A percentile compares a stretch with the other conserved stretches of the same genome.
Conservation (phyloP, 208 protist genomes). For the Trypanosoma caninum region DNA sequence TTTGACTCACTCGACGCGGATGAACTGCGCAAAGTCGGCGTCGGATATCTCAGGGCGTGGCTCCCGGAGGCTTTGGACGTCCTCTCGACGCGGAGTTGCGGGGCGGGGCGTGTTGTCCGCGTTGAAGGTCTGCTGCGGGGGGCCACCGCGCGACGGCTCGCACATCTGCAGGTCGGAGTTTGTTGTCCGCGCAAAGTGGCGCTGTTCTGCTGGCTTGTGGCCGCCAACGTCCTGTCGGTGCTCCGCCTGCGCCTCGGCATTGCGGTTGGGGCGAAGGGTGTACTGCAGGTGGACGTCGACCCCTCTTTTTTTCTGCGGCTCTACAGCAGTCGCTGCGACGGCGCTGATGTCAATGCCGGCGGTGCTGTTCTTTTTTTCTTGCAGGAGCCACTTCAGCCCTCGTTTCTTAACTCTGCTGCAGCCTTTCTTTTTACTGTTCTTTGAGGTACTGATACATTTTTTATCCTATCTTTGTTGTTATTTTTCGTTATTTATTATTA, state of each 20-base stretch:
- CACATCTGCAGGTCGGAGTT: slow-evolving; percentile 3
- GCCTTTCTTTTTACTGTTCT: neutral
- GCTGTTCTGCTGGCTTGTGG: slow-evolving; percentile 24
- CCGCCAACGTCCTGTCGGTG: slow-evolving; percentile 10
- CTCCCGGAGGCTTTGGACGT: slow-evolving; percentile 24
- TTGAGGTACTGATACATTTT: neutral
- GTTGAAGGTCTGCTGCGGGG: slow-evolving; percentile 4
- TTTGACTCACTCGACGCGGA: neutral
- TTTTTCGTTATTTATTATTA: too few relatives aligned
- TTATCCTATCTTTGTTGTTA: neutral
- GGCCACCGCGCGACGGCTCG: neutral
- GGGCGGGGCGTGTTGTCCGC: neutral
- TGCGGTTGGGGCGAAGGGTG: neutral
- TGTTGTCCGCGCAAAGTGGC: slow-evolving; percentile 5
- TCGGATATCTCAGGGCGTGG: slow-evolving; percentile 31
- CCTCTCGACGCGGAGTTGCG: neutral
- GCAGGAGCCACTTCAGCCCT: neutral
- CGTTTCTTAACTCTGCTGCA: slow-evolving; percentile 1
- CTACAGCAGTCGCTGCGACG: neutral
- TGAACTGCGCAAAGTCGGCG: slow-evolving; percentile 9
- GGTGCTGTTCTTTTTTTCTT: neutral
- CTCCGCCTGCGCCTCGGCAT: slow-evolving; percentile 15
- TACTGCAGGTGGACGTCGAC: slow-evolving; percentile 6
- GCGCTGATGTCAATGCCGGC: neutral
- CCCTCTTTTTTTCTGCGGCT: slow-evolving; percentile 5